phyloP scores from a whole-genome alignment of 1,284 basidiomycete genomes.

The Trametes polyzona region DNA sequence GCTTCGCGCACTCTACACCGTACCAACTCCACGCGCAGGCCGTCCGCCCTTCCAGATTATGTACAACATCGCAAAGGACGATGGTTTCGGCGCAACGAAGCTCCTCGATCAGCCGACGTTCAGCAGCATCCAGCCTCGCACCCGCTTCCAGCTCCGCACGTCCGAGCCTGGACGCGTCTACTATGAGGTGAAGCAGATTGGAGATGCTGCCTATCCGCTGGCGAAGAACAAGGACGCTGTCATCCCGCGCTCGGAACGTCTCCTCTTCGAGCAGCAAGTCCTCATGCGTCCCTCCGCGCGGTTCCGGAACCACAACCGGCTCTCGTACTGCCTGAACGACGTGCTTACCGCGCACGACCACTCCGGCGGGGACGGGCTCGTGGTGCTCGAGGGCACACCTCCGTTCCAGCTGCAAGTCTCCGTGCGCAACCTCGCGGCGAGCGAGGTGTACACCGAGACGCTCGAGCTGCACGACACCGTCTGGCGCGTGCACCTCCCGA shows the following conservation, averaged over 20 bases:
- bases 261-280: slow-evolving; percentile 86
- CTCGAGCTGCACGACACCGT: slow-evolving; percentile 62
- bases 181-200: slow-evolving; percentile 89
- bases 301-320: slow-evolving; percentile 69
- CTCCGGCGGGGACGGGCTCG: slow-evolving; percentile 59
- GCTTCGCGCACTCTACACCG: not conserved
- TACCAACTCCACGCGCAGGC: slow-evolving; percentile 46
- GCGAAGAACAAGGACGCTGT: slow-evolving; percentile 60
- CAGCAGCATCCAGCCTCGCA: slow-evolving; percentile 83
- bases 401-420: slow-evolving; percentile 84
- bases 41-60: slow-evolving; percentile 86
- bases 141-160: slow-evolving; percentile 85
- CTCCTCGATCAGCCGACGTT: slow-evolving; percentile 76
- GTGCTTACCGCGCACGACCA: slow-evolving; percentile 57
- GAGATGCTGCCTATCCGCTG: slow-evolving; percentile 86
- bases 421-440: slow-evolving; percentile 75
- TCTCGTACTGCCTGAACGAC: slow-evolving; percentile 81
- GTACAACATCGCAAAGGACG: slow-evolving; percentile 75
- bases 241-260: slow-evolving; percentile 65
- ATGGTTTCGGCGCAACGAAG: slow-evolving; percentile 60
- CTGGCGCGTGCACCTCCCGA: slow-evolving; percentile 80
- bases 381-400: slow-evolving; percentile 78
- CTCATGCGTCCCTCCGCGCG: slow-evolving; percentile 75
- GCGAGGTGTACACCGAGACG: slow-evolving; percentile 60
- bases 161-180: slow-evolving; percentile 80